Percentiles rank a stretch among this genome's conserved stretches.
phyloP scores from a whole-genome alignment of 805 yeast genomes.

The Debaryomyces tyrocola region DNA sequence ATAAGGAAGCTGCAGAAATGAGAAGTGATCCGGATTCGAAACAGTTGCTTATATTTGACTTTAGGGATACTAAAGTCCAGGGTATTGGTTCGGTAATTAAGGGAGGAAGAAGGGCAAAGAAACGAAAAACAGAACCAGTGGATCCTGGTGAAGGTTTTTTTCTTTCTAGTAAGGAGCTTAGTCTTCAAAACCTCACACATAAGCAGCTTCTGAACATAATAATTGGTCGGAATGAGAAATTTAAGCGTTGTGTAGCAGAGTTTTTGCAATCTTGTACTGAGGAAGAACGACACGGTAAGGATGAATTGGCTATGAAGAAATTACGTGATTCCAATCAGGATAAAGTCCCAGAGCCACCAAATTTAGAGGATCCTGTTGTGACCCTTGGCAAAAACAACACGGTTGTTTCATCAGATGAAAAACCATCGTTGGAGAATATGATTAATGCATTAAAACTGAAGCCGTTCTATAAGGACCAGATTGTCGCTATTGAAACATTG shows the following conservation, averaged over 20 bases:
- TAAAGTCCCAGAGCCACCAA: slow-evolving; percentile 49
- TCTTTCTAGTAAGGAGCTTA: slow-evolving; percentile 40
- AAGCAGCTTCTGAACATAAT: slow-evolving; percentile 64
- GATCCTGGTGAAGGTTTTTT: slow-evolving; percentile 22
- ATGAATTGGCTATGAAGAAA: slow-evolving; percentile 39
- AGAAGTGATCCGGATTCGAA: slow-evolving; percentile 32
- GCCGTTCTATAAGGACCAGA: slow-evolving; percentile 62
- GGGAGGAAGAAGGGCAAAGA: slow-evolving; percentile 14
- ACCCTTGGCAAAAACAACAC: slow-evolving; percentile 9
- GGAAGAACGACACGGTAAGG: slow-evolving; percentile 15
- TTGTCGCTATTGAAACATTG: slow-evolving; percentile 51
- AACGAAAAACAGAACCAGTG: slow-evolving; percentile 7
- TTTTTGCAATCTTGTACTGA: slow-evolving; percentile 22
- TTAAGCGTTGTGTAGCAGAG: slow-evolving; percentile 24
- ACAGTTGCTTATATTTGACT: slow-evolving; percentile 71
- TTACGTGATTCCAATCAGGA: slow-evolving; percentile 35
- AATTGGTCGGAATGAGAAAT: slow-evolving; percentile 53
- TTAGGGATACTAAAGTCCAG: slow-evolving; percentile 66
- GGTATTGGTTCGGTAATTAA: slow-evolving; percentile 36
- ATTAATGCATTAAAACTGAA: slow-evolving; percentile 47
- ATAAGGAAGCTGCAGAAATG: slow-evolving; percentile 54
- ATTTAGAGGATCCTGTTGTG: slow-evolving; percentile 53
- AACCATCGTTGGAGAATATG: slow-evolving; percentile 48
- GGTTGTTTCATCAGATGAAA: not conserved
- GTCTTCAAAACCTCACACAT: slow-evolving; percentile 50